Base-by-base conservation (phyloP, 2,329 filamentous ascomycete species). In the Calonectria hawksworthii region DNA sequence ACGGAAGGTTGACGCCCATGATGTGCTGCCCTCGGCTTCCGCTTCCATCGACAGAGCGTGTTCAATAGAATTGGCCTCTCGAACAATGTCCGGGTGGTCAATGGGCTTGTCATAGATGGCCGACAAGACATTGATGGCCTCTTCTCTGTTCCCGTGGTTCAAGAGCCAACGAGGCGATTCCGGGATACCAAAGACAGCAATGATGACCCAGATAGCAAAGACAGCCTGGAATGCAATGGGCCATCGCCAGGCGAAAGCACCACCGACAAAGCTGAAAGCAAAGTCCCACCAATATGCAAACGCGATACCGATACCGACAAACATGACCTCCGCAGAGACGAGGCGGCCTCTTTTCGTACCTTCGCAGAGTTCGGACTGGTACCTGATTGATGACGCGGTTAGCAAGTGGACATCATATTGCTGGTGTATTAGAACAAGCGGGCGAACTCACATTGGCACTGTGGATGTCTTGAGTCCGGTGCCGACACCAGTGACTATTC, bases 401-500 rank as follows among this genome's bases (percentile, higher is more conserved):
- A 70, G 68, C 16, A 16, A 51, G 30, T 21, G 18, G 11, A 3
- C n/a, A 28, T 21, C 38, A 4, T 7, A 18, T 4, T 21, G 34
- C 23, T 14, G 7, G n/a, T 3, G 9, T 0, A 16, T 14, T 10
- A 14, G 4, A 36, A 2, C 9, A 5, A n/a, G 3, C 0, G 5
- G 18, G 1, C 1, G 1, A 7, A 61, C 73, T 71, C 38, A 76
- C 73, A 77, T 80, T 3, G 87, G 86, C 21, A 86, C 85, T 1
- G 86, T 87, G 9, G 83, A 83, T 9, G 82, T 81, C 72, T 84
- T 83, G 66, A 86, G 80, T n/a, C 86, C 82, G 30, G 84, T 89
- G 1, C 89, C 89, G 4, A 90, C 77, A 18, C 89, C 89, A 52
- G 88, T 89, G 4, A 90, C 83, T 8, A 89, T 85, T 68, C 87